Evolutionary conservation across 768 basidiomycete species (phyloP).

Genomic region (Dentipellis fragilis): DNA sequence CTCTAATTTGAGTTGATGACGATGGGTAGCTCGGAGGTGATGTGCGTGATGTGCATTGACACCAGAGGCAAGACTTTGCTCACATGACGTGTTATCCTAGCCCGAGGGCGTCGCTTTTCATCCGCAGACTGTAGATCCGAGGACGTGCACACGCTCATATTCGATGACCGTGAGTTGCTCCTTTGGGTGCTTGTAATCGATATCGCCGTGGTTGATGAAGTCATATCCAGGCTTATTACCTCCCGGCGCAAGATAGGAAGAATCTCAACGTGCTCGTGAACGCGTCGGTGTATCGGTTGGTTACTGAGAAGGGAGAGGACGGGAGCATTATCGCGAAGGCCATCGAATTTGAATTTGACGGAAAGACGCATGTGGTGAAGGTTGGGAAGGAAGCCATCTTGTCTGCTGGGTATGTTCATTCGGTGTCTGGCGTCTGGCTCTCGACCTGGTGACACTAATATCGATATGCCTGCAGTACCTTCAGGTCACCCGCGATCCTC

Average conservation of each 20-base stretch:
- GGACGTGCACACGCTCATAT: neutral
- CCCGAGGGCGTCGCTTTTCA: neutral
- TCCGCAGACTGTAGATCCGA: neutral
- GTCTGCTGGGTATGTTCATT: slow-evolving; percentile 21
- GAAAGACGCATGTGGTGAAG: slow-evolving; percentile 19
- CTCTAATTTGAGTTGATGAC: neutral
- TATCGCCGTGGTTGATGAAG: slow-evolving; percentile 29
- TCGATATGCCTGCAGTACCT: slow-evolving; percentile 16
- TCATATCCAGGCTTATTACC: neutral
- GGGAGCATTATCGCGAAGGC: slow-evolving; percentile 21
- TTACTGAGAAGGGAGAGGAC: slow-evolving; percentile 1
- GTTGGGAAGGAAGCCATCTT: slow-evolving; percentile 36
- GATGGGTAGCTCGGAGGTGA: neutral
- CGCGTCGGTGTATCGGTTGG: slow-evolving; percentile 14
- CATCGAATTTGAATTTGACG: slow-evolving; percentile 24
- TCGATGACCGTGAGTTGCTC: slow-evolving; percentile 27
- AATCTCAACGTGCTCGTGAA: slow-evolving; percentile 22
- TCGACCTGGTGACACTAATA: neutral
- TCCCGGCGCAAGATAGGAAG: slow-evolving; percentile 8
- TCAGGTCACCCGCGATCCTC: slow-evolving; percentile 35
- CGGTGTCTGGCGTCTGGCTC: neutral
- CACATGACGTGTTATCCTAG: neutral
- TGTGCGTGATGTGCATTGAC: neutral
- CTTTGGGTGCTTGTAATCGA: slow-evolving; percentile 19
- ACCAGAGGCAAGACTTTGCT: neutral